These are phyloP conservation scores for Cytospora mali DNA, from an alignment of 2,329 filamentous ascomycete genomes.

Conservation along the genomic window DNA sequence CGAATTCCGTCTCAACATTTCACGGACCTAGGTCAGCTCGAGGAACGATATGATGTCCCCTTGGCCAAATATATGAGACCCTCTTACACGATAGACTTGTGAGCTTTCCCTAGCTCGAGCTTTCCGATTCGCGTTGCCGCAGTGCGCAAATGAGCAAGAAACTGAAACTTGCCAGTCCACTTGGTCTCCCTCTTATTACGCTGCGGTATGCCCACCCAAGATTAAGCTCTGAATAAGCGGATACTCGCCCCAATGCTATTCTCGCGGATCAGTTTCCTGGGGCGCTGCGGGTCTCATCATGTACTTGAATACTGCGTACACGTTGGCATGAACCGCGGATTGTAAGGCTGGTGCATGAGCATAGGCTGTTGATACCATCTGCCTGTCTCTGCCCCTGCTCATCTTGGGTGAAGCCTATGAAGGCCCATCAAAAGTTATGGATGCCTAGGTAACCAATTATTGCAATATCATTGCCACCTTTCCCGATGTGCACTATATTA, in stretches of 20 bases:
- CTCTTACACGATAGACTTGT: background rate
- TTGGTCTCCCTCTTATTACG: background rate
- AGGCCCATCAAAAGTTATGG: background rate
- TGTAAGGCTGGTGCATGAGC: background rate
- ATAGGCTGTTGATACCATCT: background rate
- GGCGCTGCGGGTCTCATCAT: background rate
- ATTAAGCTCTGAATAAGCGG: background rate
- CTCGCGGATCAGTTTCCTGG: background rate
- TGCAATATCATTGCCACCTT: background rate
- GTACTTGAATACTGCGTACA: background rate
- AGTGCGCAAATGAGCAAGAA: background rate
- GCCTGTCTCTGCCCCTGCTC: background rate
- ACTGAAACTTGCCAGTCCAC: background rate
- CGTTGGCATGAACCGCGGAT: background rate
- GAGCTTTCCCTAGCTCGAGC: background rate
- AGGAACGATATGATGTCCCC: background rate
- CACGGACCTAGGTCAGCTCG: too few relatives aligned
- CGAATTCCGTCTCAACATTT: too few relatives aligned
- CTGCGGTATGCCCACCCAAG: background rate
- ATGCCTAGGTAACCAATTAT: background rate
- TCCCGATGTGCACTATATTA: background rate
- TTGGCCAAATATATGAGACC: background rate
- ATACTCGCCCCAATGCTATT: background rate
- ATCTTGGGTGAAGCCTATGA: background rate
- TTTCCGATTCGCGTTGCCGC: background rate